Evolutionary conservation across 1,139 yeast genomes (phyloP).

Genomic region (Geotrichum europaeum): DNA sequence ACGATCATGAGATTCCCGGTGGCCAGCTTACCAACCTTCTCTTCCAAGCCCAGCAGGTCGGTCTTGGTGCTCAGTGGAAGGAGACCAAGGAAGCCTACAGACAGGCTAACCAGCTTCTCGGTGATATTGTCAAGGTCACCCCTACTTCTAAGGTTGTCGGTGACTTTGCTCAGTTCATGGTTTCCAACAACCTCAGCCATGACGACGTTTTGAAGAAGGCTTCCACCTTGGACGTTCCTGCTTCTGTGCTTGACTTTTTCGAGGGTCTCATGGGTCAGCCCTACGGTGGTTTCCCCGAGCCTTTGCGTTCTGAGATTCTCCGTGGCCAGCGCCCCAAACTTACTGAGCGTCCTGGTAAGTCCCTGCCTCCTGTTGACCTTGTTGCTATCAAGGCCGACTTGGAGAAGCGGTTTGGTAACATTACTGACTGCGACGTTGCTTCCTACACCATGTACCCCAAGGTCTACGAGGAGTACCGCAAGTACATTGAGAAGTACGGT

Average conservation of each 20-base stretch:
- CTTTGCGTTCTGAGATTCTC: conserved; percentile 83
- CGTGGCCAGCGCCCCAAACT: conserved; percentile 87
- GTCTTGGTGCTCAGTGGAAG: conserved; percentile 92
- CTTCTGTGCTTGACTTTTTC: conserved; percentile 93
- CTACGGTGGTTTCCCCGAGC: conserved; percentile 99
- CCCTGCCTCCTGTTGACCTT: conserved; percentile 76
- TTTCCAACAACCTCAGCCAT: conserved; percentile 76
- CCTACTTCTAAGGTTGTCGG: conserved; percentile 99
- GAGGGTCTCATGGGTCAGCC: conserved; percentile 99
- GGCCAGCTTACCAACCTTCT: conserved; percentile 95
- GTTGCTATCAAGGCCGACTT: conserved; percentile 65
- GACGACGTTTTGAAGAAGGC: conserved; percentile 88
- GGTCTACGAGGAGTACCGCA: conserved; percentile 83
- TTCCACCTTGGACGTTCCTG: conserved; percentile 92
- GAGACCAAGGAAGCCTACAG: conserved; percentile 92
- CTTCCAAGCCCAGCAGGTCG: conserved; percentile 99
- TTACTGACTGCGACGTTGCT: conserved; percentile 85
- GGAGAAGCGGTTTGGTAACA: conserved; percentile 42
- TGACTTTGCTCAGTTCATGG: conserved; percentile 98
- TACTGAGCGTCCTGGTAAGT: conserved; percentile 84
- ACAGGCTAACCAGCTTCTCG: conserved; percentile 81
- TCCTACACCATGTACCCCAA: conserved; percentile 96
- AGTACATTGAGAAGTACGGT: conserved; percentile 71
- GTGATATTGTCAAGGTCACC: conserved; percentile 96
- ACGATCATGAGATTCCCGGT: conserved; percentile 98